These are phyloP conservation scores for Phytophthora citrophthora DNA, from an alignment of 352 stramenopile species.

Conservation along the genomic window DNA sequence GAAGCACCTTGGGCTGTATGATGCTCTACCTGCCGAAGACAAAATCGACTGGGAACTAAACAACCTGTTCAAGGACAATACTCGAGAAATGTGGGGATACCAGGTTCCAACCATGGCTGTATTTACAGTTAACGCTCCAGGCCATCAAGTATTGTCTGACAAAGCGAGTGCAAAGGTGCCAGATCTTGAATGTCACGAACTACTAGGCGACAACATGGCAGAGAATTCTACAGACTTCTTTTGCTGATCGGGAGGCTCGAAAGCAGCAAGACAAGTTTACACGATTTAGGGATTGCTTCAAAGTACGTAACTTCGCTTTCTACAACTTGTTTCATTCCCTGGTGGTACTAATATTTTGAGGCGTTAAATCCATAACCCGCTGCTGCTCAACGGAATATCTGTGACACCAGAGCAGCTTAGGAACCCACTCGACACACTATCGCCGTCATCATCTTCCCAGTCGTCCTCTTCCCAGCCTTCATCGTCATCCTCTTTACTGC, in stretches of 20 bases:
- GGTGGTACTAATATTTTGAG: no score
- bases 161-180: constrained; percentile 3
- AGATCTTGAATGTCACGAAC: constrained; percentile 21
- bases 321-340: constrained; percentile 9
- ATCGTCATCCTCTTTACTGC: constrained; percentile 20
- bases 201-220: constrained; percentile 5
- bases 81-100: constrained; percentile 26
- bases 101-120: not conserved
- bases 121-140: no score
- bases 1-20: constrained; percentile 44
- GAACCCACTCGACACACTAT: constrained; percentile 61
- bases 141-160: constrained; percentile 7
- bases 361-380: constrained; percentile 48
- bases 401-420: constrained; percentile 59
- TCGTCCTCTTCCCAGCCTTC: constrained; percentile 18
- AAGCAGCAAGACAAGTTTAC: no score
- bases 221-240: constrained; percentile 18
- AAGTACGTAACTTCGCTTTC: constrained; percentile 4
- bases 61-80: constrained; percentile 34
- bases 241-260: constrained; percentile 12
- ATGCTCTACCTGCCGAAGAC: constrained; percentile 42
- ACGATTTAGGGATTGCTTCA: not conserved
- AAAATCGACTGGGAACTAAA: constrained; percentile 58
- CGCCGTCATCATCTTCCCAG: constrained; percentile 33
- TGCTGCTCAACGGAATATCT: constrained; percentile 43